Conservation (phyloP, 768 basidiomycete genomes). For the Russula vinacea region DNA sequence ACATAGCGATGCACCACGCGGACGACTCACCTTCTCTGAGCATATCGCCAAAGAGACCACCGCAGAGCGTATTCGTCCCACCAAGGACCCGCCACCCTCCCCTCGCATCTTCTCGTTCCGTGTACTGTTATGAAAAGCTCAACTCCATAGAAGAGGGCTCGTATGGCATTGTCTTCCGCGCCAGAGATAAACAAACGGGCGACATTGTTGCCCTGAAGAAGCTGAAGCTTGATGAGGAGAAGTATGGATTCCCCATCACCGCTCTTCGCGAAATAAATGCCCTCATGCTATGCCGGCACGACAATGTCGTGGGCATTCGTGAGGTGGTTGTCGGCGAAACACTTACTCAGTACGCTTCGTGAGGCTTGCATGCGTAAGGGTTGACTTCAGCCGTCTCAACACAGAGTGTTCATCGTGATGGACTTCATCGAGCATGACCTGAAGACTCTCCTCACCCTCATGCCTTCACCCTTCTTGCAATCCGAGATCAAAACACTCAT, state of each 20-base stretch:
- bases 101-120: constrained; percentile 83
- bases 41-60: constrained; percentile 28
- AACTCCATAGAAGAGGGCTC: constrained; percentile 99
- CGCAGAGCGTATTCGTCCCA: constrained; percentile 65
- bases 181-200: constrained; percentile 88
- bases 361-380: background rate
- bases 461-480: constrained; percentile 95
- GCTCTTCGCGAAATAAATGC: constrained; percentile 92
- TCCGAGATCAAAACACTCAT: constrained; percentile 98
- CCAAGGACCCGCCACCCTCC: constrained; percentile 73
- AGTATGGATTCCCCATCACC: constrained; percentile 97
- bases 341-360: constrained; percentile 83
- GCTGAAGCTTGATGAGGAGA: constrained; percentile 97
- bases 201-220: constrained; percentile 98
- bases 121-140: constrained; percentile 88
- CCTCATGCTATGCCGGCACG: constrained; percentile 91
- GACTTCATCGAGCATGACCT: constrained; percentile 99
- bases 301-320: constrained; percentile 94
- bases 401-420: constrained; percentile 98
- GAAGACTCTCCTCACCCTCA: constrained; percentile 88
- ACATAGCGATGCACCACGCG: constrained; percentile 42
- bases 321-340: constrained; percentile 99
- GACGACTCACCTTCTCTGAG: constrained; percentile 28
- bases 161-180: constrained; percentile 97
- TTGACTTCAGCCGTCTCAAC: constrained; percentile 13